phyloP scores from a whole-genome alignment of 1,284 basidiomycete genomes.

The Pterula multifida region DNA sequence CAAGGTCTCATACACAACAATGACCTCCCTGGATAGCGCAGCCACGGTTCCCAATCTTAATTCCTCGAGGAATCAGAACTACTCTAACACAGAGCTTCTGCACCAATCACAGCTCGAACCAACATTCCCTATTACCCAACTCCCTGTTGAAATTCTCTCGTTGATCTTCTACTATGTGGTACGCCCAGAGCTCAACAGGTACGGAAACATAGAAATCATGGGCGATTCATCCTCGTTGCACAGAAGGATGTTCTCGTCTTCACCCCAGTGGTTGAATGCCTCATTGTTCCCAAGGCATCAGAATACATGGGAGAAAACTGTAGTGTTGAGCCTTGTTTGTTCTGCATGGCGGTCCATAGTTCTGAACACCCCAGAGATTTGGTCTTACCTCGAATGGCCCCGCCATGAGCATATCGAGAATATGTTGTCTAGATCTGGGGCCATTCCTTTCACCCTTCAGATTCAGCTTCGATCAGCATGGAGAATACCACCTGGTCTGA shows the following conservation, averaged over 20 bases:
- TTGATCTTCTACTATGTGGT: background rate
- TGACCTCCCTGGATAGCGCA: no score
- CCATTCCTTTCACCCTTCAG: background rate
- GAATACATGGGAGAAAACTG: background rate
- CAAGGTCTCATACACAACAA: no score
- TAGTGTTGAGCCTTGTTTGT: background rate
- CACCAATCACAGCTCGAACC: no score
- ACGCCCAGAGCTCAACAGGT: background rate
- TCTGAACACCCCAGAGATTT: background rate
- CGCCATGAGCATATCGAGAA: background rate
- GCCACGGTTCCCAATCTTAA: no score
- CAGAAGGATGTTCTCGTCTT: background rate
- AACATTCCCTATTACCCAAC: no score
- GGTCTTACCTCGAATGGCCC: background rate
- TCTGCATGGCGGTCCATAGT: background rate
- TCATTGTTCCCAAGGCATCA: no score
- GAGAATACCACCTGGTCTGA: no score
- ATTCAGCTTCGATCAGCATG: no score
- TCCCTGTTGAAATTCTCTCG: background rate
- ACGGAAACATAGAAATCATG: background rate
- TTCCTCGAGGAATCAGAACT: no score
- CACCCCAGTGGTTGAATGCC: no score
- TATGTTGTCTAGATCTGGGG: background rate
- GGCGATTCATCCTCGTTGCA: background rate
- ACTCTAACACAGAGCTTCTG: no score